These are phyloP conservation scores for Santalum album DNA, from an alignment of 164 flowering plant genomes.

Conservation along the genomic window DNA sequence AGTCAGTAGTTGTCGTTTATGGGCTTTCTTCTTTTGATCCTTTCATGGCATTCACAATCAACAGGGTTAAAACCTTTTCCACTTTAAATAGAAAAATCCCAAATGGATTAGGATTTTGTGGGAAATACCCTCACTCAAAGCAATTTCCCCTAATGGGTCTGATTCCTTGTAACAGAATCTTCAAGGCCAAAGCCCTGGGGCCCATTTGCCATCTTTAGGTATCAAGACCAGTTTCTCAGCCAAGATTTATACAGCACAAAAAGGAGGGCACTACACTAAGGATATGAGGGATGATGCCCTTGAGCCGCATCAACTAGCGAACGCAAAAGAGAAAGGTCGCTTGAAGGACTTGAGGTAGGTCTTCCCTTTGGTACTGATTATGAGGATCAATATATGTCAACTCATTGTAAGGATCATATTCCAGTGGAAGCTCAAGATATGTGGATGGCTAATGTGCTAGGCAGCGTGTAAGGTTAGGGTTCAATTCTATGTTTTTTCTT, in stretches of 20 bases:
- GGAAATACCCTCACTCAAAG: background rate
- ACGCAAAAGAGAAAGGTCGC: slow-evolving; percentile 67
- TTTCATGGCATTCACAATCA: background rate
- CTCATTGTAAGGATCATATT: too few species aligned
- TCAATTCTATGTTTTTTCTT: too few species aligned
- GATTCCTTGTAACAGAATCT: background rate
- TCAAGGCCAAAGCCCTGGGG: too few species aligned
- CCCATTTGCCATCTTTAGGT: slow-evolving; percentile 41
- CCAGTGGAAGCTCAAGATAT: too few species aligned
- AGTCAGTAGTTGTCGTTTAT: too few species aligned
- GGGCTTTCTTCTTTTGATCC: background rate
- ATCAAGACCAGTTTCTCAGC: slow-evolving; percentile 56
- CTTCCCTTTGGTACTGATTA: slow-evolving; percentile 63
- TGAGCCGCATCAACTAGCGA: slow-evolving; percentile 74
- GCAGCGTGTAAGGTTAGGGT: too few species aligned
- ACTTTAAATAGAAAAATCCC: background rate
- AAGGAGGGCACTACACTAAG: slow-evolving; percentile 81
- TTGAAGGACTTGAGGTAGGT: slow-evolving; percentile 69
- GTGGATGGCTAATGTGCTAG: too few species aligned
- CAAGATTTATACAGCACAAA: slow-evolving; percentile 70
- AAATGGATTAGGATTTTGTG: background rate
- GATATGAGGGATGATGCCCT: slow-evolving; percentile 78
- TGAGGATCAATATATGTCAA: slow-evolving; percentile 66
- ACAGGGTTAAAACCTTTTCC: background rate
- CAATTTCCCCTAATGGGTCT: background rate